Conservation (phyloP, 768 basidiomycete genomes). For the Chalciporus chontae region DNA sequence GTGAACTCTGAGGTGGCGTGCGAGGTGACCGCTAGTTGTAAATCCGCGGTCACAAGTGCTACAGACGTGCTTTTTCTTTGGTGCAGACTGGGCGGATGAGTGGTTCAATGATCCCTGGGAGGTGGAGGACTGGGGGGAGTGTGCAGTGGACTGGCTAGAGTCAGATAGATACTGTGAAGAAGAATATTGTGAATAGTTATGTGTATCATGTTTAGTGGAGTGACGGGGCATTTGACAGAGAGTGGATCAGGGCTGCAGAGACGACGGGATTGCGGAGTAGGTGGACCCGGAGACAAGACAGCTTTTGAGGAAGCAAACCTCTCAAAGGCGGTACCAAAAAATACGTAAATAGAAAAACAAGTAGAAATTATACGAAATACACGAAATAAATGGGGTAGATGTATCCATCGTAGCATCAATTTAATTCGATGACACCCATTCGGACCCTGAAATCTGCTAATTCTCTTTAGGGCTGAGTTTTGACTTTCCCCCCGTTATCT, state of each 20-base stretch:
- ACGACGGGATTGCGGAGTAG: conserved; percentile 26
- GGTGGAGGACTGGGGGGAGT: conserved; percentile 5
- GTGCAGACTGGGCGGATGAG: background rate
- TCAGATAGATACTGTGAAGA: conserved; percentile 27
- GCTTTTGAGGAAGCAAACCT: conserved; percentile 33
- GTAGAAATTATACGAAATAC: conserved; percentile 16
- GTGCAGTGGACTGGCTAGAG: conserved; percentile 18
- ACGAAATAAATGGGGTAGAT: conserved; percentile 23
- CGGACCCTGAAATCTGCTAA: conserved; percentile 33
- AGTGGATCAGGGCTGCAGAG: conserved; percentile 27
- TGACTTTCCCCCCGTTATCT: conserved; percentile 33
- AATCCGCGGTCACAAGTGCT: conserved; percentile 71
- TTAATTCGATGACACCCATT: conserved; percentile 26
- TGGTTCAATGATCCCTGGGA: conserved; percentile 8
- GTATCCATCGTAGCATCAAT: conserved; percentile 16
- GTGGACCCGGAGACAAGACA: conserved; percentile 14
- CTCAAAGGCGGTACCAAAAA: conserved; percentile 35
- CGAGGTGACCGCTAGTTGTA: conserved; percentile 86
- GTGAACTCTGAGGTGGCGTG: conserved; percentile 84
- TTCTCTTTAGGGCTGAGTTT: conserved; percentile 29
- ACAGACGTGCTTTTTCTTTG: conserved; percentile 56
- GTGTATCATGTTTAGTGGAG: conserved; percentile 26
- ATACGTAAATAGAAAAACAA: conserved; percentile 30
- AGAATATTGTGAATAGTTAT: conserved; percentile 20
- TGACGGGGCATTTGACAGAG: conserved; percentile 30